Conservation (phyloP, 1,284 basidiomycete species). For the Trichosporon ovoides region DNA sequence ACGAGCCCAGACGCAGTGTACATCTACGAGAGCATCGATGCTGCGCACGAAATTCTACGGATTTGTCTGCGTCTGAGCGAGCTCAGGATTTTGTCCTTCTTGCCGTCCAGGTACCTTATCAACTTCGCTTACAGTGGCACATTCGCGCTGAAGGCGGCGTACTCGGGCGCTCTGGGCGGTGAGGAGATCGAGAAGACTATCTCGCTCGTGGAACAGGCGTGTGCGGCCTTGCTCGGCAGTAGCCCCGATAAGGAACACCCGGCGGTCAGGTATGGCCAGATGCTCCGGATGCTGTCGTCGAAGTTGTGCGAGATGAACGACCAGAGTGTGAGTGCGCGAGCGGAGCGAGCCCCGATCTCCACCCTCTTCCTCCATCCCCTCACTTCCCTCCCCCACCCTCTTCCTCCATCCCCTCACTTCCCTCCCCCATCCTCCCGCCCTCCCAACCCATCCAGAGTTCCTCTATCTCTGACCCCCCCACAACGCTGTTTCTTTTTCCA, state of each 20-base stretch:
- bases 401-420: too few relatives aligned
- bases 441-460: too few relatives aligned
- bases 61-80: slow-evolving; percentile 43
- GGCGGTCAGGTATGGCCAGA: slow-evolving; percentile 43
- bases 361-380: too few relatives aligned
- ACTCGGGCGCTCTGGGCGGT: slow-evolving; percentile 36
- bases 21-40: slow-evolving; percentile 47
- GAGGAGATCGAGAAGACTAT: slow-evolving; percentile 36
- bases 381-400: too few relatives aligned
- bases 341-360: too few relatives aligned
- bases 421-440: too few relatives aligned
- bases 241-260: slow-evolving; percentile 45
- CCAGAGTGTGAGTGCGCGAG: slow-evolving; percentile 29
- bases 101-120: slow-evolving; percentile 43
- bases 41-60: slow-evolving; percentile 45
- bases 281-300: slow-evolving; percentile 40
- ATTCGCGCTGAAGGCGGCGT: slow-evolving; percentile 43
- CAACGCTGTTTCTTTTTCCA: background rate
- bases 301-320: slow-evolving; percentile 41
- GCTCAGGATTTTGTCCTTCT: slow-evolving; percentile 39
- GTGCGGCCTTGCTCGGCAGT: slow-evolving; percentile 32
- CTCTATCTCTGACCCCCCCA: too few relatives aligned
- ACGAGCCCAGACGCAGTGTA: slow-evolving; percentile 46
- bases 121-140: slow-evolving; percentile 46
- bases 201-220: slow-evolving; percentile 39